Percentiles rank a stretch among this genome's conserved stretches.
Evolutionary conservation across 176 grass and related monocot species (phyloP).

Genomic region (Calamus simplicifolius): DNA sequence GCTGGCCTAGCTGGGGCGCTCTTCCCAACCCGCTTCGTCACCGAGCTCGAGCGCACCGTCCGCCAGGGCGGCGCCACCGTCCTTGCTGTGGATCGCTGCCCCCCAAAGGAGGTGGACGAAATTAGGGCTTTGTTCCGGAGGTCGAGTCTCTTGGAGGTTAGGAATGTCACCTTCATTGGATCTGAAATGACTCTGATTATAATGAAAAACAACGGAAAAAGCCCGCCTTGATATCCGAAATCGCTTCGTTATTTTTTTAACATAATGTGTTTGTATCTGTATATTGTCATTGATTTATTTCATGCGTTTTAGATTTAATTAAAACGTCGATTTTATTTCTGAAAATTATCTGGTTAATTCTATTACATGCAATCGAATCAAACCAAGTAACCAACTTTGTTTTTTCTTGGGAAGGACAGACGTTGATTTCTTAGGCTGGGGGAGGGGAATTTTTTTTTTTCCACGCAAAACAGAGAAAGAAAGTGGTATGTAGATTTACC

Average conservation of each 20-base stretch:
- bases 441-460: too few relatives aligned
- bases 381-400: too few relatives aligned
- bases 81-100: constrained; percentile 24
- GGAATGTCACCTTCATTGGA: constrained; percentile 39
- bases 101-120: constrained; percentile 1
- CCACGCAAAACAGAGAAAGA: too few relatives aligned
- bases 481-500: too few relatives aligned
- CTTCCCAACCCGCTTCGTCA: constrained; percentile 50
- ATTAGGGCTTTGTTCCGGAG: constrained; percentile 48
- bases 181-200: constrained; percentile 34
- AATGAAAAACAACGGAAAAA: constrained; percentile 48
- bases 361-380: too few relatives aligned
- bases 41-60: constrained; percentile 60
- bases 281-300: too few relatives aligned
- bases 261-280: too few relatives aligned
- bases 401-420: too few relatives aligned
- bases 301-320: too few relatives aligned
- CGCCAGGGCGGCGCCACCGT: constrained; percentile 37
- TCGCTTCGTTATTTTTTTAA: background rate
- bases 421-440: too few relatives aligned
- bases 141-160: constrained; percentile 35
- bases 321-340: too few relatives aligned
- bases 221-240: constrained; percentile 9
- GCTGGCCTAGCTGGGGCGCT: constrained; percentile 38
- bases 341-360: too few relatives aligned